A percentile compares a stretch with the other conserved stretches of the same genome.
Conservation (phyloP, 73 alveolate genomes). For the Paramecium caudatum region DNA sequence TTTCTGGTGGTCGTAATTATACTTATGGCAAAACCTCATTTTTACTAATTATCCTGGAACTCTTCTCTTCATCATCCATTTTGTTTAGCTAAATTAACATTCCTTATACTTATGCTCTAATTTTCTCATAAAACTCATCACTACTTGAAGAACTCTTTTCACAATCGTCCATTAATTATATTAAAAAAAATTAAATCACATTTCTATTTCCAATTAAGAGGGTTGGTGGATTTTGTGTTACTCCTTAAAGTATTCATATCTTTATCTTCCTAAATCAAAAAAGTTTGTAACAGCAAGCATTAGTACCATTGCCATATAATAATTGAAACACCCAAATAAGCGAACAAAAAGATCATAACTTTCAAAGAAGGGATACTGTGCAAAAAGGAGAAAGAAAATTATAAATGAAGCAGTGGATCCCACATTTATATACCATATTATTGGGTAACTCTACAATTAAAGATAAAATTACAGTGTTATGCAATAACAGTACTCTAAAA, state of each 20-base stretch:
- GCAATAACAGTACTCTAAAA: conserved; percentile 32
- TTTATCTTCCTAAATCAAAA: conserved; percentile 17
- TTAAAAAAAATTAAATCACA: neutral
- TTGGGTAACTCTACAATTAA: conserved; percentile 47
- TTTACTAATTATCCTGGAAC: conserved; percentile 55
- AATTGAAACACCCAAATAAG: neutral
- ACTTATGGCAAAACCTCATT: conserved; percentile 15
- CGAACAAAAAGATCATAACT: conserved; percentile 43
- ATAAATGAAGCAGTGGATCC: conserved; percentile 1
- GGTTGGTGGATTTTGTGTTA: neutral
- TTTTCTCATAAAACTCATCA: conserved; percentile 17
- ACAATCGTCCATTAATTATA: conserved; percentile 32
- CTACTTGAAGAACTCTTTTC: neutral
- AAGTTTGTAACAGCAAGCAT: conserved; percentile 56
- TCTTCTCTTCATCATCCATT: conserved; percentile 61
- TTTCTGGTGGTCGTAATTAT: conserved; percentile 5
- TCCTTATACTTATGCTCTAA: conserved; percentile 17
- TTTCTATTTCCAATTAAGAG: conserved; percentile 31
- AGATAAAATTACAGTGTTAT: conserved; percentile 49
- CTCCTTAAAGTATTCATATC: conserved; percentile 2
- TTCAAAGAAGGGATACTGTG: conserved; percentile 57
- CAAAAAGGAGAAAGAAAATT: neutral
- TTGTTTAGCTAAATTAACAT: neutral
- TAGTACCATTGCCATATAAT: conserved; percentile 19
- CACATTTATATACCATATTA: neutral